Evolutionary conservation across 192 early-diverging fungal species (phyloP).

Genomic region (Linnemannia elongata): DNA sequence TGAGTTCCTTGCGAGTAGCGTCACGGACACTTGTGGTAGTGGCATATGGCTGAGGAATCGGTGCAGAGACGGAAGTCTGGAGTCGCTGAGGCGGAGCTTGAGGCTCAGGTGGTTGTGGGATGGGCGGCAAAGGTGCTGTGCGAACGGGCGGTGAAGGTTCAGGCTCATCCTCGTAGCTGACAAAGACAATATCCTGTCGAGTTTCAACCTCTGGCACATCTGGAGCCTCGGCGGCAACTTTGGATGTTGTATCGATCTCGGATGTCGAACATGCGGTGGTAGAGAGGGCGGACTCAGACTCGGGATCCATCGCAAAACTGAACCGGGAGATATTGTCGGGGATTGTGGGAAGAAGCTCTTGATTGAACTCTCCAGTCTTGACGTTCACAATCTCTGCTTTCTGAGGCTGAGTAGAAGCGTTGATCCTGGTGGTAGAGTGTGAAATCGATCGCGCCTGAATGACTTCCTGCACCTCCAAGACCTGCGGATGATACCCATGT

Average conservation of each 20-base stretch:
- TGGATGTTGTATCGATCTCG: neutral
- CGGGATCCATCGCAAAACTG: constrained; percentile 15
- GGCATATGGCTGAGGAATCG: neutral
- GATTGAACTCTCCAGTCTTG: neutral
- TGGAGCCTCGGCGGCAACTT: neutral
- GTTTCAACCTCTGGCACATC: neutral
- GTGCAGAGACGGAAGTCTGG: neutral
- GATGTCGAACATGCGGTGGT: neutral
- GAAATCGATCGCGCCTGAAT: neutral
- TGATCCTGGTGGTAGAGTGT: neutral
- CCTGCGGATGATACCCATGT: neutral
- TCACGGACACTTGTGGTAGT: neutral
- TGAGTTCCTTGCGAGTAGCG: neutral
- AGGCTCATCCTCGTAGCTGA: neutral
- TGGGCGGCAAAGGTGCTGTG: neutral
- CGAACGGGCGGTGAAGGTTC: neutral
- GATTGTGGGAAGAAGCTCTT: neutral
- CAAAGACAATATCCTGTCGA: constrained; percentile 20
- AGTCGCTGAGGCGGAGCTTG: neutral
- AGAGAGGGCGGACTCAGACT: neutral
- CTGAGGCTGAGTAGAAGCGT: too few species aligned
- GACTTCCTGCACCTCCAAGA: neutral
- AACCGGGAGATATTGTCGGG: constrained; percentile 14
- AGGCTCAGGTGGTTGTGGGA: neutral
- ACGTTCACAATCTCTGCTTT: neutral